phyloP scores from a whole-genome alignment of 2,329 filamentous ascomycete genomes.

The Colletotrichum gloeosporioides region DNA sequence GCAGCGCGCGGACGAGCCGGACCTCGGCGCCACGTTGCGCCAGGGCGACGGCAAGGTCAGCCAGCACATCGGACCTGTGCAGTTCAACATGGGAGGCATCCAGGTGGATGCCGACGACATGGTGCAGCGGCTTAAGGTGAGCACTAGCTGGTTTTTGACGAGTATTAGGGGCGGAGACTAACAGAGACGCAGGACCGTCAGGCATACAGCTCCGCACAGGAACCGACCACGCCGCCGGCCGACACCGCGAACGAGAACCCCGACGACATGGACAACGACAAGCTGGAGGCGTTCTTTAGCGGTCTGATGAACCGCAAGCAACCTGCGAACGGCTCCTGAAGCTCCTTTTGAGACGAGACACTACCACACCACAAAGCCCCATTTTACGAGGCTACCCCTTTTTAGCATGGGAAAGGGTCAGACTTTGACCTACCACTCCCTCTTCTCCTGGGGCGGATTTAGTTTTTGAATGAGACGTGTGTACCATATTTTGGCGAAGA shows the following conservation, averaged over 20 bases:
- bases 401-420: background rate
- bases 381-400: background rate
- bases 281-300: constrained; percentile 64
- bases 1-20: constrained; percentile 25
- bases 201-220: constrained; percentile 52
- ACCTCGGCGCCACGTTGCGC: constrained; percentile 28
- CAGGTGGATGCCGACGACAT: constrained; percentile 95
- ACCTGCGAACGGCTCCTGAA: constrained; percentile 5
- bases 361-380: background rate
- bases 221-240: constrained; percentile 42
- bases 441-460: background rate
- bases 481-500: background rate
- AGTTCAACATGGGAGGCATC: constrained; percentile 98
- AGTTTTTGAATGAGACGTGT: background rate
- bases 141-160: constrained; percentile 14
- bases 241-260: constrained; percentile 38
- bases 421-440: background rate
- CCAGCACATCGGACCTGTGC: constrained; percentile 90
- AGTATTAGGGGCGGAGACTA: constrained; percentile 7
- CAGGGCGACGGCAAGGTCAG: constrained; percentile 54
- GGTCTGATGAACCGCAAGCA: constrained; percentile 62
- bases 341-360: background rate
- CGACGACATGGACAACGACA: constrained; percentile 58
- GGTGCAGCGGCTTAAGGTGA: constrained; percentile 82
- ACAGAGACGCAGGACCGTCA: constrained; percentile 57